A percentile compares a stretch with the other conserved stretches of the same genome.
Evolutionary conservation across 202 grass and related monocot species (phyloP).

Genomic region (Alloteropsis angusta): DNA sequence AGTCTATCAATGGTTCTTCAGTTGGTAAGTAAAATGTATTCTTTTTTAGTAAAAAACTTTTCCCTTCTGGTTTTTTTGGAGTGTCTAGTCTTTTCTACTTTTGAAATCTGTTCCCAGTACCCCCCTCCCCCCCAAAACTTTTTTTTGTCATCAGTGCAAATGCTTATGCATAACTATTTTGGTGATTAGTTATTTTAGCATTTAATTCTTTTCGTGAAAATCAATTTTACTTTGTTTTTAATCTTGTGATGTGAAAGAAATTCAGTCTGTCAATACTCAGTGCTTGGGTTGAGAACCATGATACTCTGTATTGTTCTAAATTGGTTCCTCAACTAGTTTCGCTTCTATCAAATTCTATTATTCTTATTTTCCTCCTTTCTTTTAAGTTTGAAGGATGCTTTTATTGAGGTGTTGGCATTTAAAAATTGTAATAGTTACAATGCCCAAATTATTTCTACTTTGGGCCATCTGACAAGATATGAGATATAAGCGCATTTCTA

Average conservation of each 20-base stretch:
- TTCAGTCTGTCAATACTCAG: not conserved
- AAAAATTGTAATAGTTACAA: not conserved
- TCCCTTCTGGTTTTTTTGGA: not conserved
- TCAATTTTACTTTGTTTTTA: not conserved
- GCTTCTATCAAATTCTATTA: not conserved
- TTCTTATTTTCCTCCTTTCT: not conserved
- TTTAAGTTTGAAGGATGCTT: not conserved
- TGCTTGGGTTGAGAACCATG: not conserved
- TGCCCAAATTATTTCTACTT: not conserved
- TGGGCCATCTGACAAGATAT: not conserved
- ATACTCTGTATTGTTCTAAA: not conserved
- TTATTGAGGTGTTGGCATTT: not conserved
- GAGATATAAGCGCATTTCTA: not conserved
- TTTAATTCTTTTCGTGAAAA: not conserved
- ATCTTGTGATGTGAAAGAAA: not conserved
- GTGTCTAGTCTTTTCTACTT: not conserved
- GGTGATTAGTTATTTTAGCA: not conserved
- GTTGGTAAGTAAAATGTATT: constrained; percentile 53
- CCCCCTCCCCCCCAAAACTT: too few relatives aligned
- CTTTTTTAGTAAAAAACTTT: not conserved
- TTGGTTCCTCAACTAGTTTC: not conserved
- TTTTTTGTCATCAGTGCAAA: not conserved
- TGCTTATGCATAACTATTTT: not conserved
- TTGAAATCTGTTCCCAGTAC: not conserved
- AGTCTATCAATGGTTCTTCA: constrained; percentile 96